phyloP scores from a whole-genome alignment of 2,329 filamentous ascomycete genomes.

The Aspergillus niger region DNA sequence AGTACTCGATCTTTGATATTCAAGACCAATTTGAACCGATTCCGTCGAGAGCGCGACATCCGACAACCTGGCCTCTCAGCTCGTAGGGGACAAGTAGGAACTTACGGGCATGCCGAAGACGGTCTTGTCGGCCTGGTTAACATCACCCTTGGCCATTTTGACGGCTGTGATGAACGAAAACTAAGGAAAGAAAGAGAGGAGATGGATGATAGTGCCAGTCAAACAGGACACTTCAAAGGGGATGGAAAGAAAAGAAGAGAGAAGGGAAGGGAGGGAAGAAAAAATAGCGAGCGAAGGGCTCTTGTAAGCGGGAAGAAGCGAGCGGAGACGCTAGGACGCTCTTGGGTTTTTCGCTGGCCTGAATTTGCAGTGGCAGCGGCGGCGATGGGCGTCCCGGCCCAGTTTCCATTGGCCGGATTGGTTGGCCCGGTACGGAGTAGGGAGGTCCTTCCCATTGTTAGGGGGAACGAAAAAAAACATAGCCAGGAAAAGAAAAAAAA shows the following conservation, averaged over 20 bases:
- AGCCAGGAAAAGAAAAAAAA: conserved; percentile 4
- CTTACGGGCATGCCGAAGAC: conserved; percentile 57
- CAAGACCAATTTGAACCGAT: background rate
- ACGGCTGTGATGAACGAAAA: conserved; percentile 44
- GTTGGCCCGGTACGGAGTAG: conserved; percentile 11
- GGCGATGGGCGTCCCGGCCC: conserved; percentile 1
- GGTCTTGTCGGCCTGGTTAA: conserved; percentile 55
- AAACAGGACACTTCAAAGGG: conserved; percentile 35
- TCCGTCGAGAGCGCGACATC: conserved; percentile 13
- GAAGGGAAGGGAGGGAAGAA: conserved; percentile 39
- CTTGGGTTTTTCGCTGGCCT: conserved; percentile 20
- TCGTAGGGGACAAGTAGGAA: conserved; percentile 22
- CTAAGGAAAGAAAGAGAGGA: conserved; percentile 44
- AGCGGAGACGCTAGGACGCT: conserved; percentile 33
- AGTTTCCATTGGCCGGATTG: background rate
- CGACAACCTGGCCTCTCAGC: conserved; percentile 15
- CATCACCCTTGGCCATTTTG: conserved; percentile 52
- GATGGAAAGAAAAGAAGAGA: conserved; percentile 46
- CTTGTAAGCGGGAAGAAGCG: conserved; percentile 42
- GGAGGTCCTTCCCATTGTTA: conserved; percentile 8
- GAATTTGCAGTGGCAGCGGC: conserved; percentile 14
- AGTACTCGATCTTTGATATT: background rate
- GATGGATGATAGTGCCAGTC: conserved; percentile 39
- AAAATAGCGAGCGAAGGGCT: conserved; percentile 39
- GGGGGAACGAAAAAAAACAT: conserved; percentile 10